Conservation (phyloP, 2,329 filamentous ascomycete species). For the Fusarium setosum region DNA sequence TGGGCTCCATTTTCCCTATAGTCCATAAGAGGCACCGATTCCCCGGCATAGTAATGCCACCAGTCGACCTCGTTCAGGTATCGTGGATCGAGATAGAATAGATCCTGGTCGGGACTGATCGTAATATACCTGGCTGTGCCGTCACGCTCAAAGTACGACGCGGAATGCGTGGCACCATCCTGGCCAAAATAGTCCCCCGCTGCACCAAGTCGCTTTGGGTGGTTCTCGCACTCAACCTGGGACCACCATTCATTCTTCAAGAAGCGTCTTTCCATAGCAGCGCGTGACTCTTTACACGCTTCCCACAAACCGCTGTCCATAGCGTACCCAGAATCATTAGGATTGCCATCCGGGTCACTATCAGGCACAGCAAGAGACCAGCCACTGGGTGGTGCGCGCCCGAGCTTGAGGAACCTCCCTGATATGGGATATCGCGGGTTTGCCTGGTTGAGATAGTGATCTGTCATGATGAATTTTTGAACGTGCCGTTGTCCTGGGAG, state of each 20-base stretch:
- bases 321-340: slow-evolving; percentile 24
- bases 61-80: neutral
- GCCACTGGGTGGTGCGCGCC: neutral
- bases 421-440: neutral
- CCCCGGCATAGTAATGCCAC: neutral
- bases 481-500: slow-evolving; percentile 7
- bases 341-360: neutral
- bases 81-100: slow-evolving; percentile 11
- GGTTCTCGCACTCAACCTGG: neutral
- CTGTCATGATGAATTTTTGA: slow-evolving; percentile 20
- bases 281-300: slow-evolving; percentile 13
- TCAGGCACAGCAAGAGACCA: slow-evolving; percentile 6
- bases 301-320: slow-evolving; percentile 25
- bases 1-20: rapidly evolving
- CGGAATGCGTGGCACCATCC: neutral
- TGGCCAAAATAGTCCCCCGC: neutral
- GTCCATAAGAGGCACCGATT: neutral
- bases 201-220: neutral
- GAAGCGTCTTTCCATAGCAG: slow-evolving; percentile 18
- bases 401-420: neutral
- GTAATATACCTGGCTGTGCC: slow-evolving; percentile 5
- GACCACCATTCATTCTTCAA: slow-evolving; percentile 32
- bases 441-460: neutral
- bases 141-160: slow-evolving; percentile 3
- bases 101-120: slow-evolving; percentile 8